Evolutionary conservation across 2,329 filamentous ascomycete species (phyloP).

Genomic region (Chaetomiaceae sp.): DNA sequence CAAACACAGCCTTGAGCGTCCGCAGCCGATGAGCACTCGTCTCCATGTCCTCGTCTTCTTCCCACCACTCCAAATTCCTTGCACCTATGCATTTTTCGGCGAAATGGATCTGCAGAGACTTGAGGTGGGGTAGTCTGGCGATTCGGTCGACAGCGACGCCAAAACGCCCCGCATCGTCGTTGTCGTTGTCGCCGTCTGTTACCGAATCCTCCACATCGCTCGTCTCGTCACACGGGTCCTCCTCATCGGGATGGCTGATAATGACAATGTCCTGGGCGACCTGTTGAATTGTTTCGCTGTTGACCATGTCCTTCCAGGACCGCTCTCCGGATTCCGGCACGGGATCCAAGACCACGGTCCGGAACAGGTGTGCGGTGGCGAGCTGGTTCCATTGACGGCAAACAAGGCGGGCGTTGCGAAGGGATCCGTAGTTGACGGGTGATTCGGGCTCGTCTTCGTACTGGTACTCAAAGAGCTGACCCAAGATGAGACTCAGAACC

Average conservation of each 20-base stretch:
- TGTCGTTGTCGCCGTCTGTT: background rate
- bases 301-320: background rate
- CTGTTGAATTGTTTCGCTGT: background rate
- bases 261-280: background rate
- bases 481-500: constrained; percentile 3
- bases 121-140: constrained; percentile 12
- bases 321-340: constrained; percentile 1
- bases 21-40: background rate
- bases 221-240: background rate
- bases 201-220: background rate
- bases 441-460: background rate
- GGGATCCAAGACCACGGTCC: constrained; percentile 1
- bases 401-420: constrained; percentile 18
- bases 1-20: constrained; percentile 16
- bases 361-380: constrained; percentile 13
- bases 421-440: background rate
- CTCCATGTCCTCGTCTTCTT: constrained; percentile 1
- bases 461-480: background rate
- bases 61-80: background rate
- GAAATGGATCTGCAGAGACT: constrained; percentile 12
- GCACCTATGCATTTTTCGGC: constrained; percentile 1
- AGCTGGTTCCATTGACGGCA: constrained; percentile 20
- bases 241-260: background rate
- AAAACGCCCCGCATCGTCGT: constrained; percentile 2
- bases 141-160: constrained; percentile 10